Conservation (phyloP, 2,329 filamentous ascomycete species). For the Pseudogymnoascus sp. region DNA sequence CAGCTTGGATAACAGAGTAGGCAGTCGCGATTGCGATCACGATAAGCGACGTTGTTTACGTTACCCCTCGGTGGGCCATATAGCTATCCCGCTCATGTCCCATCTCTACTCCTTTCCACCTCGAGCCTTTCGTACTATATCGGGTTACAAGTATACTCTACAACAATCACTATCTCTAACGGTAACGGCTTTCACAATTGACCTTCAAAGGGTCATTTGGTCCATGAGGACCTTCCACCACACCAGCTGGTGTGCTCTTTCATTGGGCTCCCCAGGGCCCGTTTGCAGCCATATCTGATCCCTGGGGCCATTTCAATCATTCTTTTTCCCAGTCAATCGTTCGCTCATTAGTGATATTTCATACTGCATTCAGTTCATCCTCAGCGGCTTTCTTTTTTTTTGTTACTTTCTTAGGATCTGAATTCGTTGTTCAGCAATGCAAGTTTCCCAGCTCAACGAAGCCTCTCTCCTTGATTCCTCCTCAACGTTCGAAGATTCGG, state of each 20-base stretch:
- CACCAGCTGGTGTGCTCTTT: slow-evolving; percentile 8
- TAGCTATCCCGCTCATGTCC: neutral
- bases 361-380: neutral
- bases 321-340: slow-evolving; percentile 6
- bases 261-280: neutral
- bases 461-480: neutral
- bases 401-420: neutral
- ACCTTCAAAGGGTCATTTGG: neutral
- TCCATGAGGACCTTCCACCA: slow-evolving; percentile 1
- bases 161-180: slow-evolving; percentile 7
- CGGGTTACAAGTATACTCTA: neutral
- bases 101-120: neutral
- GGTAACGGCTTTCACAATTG: neutral
- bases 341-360: neutral
- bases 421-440: neutral
- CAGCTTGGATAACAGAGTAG: slow-evolving; percentile 4
- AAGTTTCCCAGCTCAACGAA: neutral
- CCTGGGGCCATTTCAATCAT: slow-evolving; percentile 4
- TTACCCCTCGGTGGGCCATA: slow-evolving; percentile 1
- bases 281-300: neutral
- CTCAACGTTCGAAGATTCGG: neutral
- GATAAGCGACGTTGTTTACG: slow-evolving; percentile 5
- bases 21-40: slow-evolving; percentile 7
- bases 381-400: neutral
- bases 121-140: slow-evolving; percentile 6